phyloP scores from a whole-genome alignment of 257 asterid species.

The Thymus mandschuricus region DNA sequence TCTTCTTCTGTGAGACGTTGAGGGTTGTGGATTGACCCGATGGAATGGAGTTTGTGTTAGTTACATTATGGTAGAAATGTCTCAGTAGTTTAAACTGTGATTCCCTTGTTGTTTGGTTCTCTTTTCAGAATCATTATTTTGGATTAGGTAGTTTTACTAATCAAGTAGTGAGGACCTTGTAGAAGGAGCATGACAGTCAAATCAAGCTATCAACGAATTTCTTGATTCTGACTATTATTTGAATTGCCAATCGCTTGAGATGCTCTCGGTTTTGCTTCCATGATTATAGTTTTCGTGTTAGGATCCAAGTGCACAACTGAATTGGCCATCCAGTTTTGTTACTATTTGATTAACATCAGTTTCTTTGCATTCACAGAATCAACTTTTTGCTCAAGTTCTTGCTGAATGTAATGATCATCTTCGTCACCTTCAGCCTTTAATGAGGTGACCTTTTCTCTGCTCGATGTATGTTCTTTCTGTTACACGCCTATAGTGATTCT shows the following conservation, averaged over 20 bases:
- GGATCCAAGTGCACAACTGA: neutral
- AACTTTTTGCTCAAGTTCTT: slow-evolving; percentile 75
- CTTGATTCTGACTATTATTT: neutral
- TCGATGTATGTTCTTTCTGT: slow-evolving; percentile 4
- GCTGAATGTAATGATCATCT: slow-evolving; percentile 83
- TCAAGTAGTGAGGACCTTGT: neutral
- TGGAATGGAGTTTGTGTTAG: neutral
- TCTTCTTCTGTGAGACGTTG: neutral
- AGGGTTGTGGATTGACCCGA: neutral
- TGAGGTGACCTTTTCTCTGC: slow-evolving; percentile 53
- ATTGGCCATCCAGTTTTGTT: slow-evolving; percentile 18
- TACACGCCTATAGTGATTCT: slow-evolving; percentile 1
- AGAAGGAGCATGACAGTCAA: neutral
- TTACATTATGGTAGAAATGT: neutral
- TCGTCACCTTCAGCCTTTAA: slow-evolving; percentile 64
- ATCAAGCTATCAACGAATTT: neutral
- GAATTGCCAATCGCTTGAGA: neutral
- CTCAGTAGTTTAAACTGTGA: neutral
- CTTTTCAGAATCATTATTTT: neutral
- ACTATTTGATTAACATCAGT: slow-evolving; percentile 11
- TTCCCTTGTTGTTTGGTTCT: slow-evolving; percentile 1
- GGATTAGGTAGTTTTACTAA: neutral
- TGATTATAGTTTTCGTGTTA: slow-evolving; percentile 5
- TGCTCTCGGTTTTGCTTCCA: neutral
- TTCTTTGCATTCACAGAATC: slow-evolving; percentile 49